Conservation (phyloP, 768 basidiomycete species). For the Coprinopsis cinerea region DNA sequence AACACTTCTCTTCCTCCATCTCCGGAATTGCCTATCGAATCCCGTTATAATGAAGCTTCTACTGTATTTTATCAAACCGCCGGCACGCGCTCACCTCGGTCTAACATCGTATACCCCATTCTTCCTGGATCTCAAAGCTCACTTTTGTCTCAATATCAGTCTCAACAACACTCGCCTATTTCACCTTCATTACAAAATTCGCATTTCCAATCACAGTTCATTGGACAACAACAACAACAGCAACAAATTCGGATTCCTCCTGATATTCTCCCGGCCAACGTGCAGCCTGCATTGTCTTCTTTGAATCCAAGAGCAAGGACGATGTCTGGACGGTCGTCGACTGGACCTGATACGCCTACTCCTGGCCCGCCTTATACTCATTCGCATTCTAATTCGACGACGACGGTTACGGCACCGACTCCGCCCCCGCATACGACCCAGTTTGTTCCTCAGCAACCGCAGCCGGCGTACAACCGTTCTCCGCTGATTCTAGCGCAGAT, state of each 20-base stretch:
- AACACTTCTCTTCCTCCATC: constrained; percentile 45
- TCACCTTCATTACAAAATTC: constrained; percentile 6
- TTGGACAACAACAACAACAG: no score
- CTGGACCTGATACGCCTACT: constrained; percentile 39
- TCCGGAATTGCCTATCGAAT: constrained; percentile 34
- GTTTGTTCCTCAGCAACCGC: constrained; percentile 15
- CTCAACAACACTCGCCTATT: constrained; percentile 10
- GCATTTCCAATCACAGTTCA: constrained; percentile 18
- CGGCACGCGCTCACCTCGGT: constrained; percentile 40
- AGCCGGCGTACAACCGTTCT: constrained; percentile 5
- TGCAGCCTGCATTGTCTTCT: constrained; percentile 33
- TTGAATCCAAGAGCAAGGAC: constrained; percentile 27
- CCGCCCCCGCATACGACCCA: constrained; percentile 21
- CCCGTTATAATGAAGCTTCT: constrained; percentile 36
- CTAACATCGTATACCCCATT: constrained; percentile 41
- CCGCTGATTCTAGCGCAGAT: neutral
- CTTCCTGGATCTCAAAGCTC: constrained; percentile 36
- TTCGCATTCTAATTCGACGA: constrained; percentile 43
- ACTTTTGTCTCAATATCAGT: constrained; percentile 36
- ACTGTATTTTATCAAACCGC: constrained; percentile 70
- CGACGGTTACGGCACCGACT: constrained; percentile 29
- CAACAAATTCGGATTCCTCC: constrained; percentile 27
- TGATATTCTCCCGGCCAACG: constrained; percentile 38
- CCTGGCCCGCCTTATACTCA: constrained; percentile 37
- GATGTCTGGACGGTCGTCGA: constrained; percentile 19